Percentiles rank a stretch among this genome's conserved stretches.
phyloP scores from a whole-genome alignment of 305 asterid genomes.

The Stenogyne calaminthoides region DNA sequence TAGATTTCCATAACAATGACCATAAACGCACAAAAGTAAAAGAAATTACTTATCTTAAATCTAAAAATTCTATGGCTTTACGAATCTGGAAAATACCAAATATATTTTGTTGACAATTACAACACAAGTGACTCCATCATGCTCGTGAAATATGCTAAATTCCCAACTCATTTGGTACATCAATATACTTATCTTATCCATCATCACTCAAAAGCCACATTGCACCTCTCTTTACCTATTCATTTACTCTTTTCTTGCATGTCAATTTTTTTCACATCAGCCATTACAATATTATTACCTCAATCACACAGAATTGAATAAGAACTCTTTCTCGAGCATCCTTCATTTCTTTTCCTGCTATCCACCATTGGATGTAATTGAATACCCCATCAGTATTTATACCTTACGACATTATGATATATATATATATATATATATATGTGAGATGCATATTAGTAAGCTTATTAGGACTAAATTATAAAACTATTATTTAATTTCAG shows the following conservation, averaged over 20 bases:
- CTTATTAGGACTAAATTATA: background rate
- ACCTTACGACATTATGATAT: background rate
- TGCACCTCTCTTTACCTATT: background rate
- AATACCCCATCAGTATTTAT: background rate
- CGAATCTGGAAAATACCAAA: background rate
- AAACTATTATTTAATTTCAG: background rate
- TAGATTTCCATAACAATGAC: background rate
- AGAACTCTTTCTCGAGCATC: background rate
- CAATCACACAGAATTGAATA: background rate
- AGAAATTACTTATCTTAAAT: background rate
- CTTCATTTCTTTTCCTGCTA: background rate
- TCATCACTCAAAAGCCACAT: background rate
- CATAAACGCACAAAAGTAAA: background rate
- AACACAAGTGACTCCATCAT: background rate
- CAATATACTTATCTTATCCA: background rate
- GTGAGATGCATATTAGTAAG: background rate
- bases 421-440: background rate
- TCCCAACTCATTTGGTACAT: background rate
- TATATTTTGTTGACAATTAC: background rate
- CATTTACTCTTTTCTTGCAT: background rate
- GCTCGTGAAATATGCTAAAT: background rate
- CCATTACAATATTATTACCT: background rate
- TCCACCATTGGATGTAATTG: background rate
- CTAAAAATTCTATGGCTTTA: background rate
- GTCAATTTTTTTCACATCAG: background rate